Evolutionary conservation across 805 yeast genomes (phyloP), one percentile per base, ranked within the genome.

Genomic region (Nakazawaea laoshanensis): DNA sequence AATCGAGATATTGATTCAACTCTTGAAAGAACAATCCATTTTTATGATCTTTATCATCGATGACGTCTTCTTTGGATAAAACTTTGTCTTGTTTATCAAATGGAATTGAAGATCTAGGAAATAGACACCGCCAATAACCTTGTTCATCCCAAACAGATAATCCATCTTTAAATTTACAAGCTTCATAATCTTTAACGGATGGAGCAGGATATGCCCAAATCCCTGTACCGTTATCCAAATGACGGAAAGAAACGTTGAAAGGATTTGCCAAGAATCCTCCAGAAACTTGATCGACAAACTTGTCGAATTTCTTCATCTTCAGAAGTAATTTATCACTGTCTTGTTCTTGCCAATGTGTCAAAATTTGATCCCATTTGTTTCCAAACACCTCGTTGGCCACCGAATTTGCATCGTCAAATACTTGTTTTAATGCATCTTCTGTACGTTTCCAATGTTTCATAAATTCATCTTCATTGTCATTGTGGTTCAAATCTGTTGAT

Each of bases 121-220:
- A 80, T 29, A 89, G 59, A 57, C 97, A 89, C 49, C 88, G 71
- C 96, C 96, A 89, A 53, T 77, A 70, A 0, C 96, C 97, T 15
- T 68, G 64, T 19, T 53, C 42, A 49, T 86, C 94, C 96, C 96
- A 89, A 9, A 75, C 77, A 0, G 85, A 71, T 5, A 68, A 57
- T 3, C 98, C 97, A 7, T 74, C 59, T 22, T 67, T 57, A 14
- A 69, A 70, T 40, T 68, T 44, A 54, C 97, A 89, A 29, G 70
- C 63, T 33, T 69, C 63, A 52, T 77, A 84, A 40, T 72, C 68
- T 31, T 65, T 52, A 3, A 68, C 59, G 0, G 77, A 59, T 3
- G 94, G 94, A 5, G 65, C 61, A 15, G 74, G 74, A 42, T 61
- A 68, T 7, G 77, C 68, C 50, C 67, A 66, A 29, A 63, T 49